phyloP scores from a whole-genome alignment of 768 basidiomycete species.

The Tricholoma hemisulphureum region DNA sequence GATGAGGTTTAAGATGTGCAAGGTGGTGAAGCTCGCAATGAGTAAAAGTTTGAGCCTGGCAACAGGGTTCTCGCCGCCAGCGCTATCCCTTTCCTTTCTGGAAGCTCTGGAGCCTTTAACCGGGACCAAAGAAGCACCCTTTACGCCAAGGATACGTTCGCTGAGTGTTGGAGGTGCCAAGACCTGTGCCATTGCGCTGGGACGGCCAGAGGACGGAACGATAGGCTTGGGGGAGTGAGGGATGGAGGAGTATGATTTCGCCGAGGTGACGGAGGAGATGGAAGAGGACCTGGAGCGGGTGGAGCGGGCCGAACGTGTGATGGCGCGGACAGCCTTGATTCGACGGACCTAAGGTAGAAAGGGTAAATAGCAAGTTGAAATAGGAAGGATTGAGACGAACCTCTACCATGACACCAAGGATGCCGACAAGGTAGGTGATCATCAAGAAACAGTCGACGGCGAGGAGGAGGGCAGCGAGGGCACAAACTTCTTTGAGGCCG shows the following conservation, averaged over 20 bases:
- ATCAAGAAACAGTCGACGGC: constrained; percentile 84
- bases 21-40: constrained; percentile 85
- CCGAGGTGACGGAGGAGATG: constrained; percentile 24
- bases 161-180: constrained; percentile 17
- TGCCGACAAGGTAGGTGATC: constrained; percentile 85
- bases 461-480: constrained; percentile 86
- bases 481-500: constrained; percentile 91
- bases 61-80: constrained; percentile 64
- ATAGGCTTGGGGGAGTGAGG: constrained; percentile 4
- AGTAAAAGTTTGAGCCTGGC: constrained; percentile 86
- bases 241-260: too few relatives aligned
- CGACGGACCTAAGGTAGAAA: constrained; percentile 62
- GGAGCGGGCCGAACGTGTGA: constrained; percentile 5
- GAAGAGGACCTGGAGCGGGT: constrained; percentile 37
- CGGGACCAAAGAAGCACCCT: constrained; percentile 26
- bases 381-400: constrained; percentile 36
- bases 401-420: constrained; percentile 96
- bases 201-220: constrained; percentile 15
- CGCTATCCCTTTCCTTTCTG: constrained; percentile 27
- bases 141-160: constrained; percentile 22
- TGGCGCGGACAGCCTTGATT: constrained; percentile 59
- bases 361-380: constrained; percentile 9
- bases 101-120: constrained; percentile 14
- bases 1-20: constrained; percentile 91
- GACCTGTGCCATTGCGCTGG: constrained; percentile 33